phyloP scores from a whole-genome alignment of 164 flowering plant species.

The Dillenia suffruticosa region DNA sequence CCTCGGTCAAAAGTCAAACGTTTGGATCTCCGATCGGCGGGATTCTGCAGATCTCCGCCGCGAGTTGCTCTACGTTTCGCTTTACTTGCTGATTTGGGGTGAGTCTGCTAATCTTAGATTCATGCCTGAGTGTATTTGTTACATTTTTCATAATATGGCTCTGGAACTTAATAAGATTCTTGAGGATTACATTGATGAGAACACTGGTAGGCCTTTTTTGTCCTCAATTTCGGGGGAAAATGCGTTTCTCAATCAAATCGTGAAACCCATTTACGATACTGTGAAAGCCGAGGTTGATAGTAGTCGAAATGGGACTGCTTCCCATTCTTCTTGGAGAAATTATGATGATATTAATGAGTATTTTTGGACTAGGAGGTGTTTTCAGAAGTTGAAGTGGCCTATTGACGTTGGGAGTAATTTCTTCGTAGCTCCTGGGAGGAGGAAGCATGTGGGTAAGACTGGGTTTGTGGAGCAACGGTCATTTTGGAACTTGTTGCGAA shows the following conservation, averaged over 20 bases:
- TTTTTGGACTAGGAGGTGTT: constrained; percentile 64
- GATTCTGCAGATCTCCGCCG: constrained; percentile 30
- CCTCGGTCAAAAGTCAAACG: constrained; percentile 42
- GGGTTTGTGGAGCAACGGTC: constrained; percentile 74
- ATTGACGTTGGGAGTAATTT: constrained; percentile 47
- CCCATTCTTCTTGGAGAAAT: constrained; percentile 58
- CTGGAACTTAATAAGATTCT: constrained; percentile 52
- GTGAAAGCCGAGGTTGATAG: constrained; percentile 43
- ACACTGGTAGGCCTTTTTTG: constrained; percentile 49
- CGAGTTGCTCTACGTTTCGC: constrained; percentile 45
- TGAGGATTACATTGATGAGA: constrained; percentile 55
- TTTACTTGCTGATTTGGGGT: constrained; percentile 58
- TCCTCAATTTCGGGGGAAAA: constrained; percentile 51
- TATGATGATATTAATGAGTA: constrained; percentile 72
- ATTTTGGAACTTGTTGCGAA: constrained; percentile 58
- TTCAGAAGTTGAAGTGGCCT: constrained; percentile 58
- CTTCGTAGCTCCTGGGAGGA: constrained; percentile 27
- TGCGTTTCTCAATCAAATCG: constrained; percentile 43
- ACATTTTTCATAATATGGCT: constrained; percentile 57
- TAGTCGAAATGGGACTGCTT: constrained; percentile 49
- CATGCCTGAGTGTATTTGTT: constrained; percentile 56
- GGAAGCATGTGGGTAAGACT: constrained; percentile 51
- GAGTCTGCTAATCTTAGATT: constrained; percentile 61
- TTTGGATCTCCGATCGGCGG: constrained; percentile 51
- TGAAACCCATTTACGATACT: constrained; percentile 56